phyloP scores from a whole-genome alignment of 139 green algal genomes.

The Tetradesmus lagerheimii region DNA sequence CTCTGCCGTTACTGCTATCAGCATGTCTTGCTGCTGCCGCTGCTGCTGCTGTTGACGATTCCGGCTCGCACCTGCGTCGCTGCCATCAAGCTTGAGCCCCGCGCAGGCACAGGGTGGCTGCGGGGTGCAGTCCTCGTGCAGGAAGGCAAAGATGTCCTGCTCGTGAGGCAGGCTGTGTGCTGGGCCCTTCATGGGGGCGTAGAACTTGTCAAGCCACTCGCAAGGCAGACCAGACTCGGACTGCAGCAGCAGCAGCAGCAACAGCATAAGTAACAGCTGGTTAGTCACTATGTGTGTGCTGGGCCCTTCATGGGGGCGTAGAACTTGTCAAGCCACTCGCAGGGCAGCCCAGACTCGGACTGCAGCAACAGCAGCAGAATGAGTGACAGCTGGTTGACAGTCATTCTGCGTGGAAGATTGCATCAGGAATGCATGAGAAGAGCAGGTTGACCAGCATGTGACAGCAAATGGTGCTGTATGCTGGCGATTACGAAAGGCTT shows the following conservation, averaged over 20 bases:
- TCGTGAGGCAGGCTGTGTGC: conserved; percentile 40
- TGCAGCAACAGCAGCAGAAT: conserved; percentile 12
- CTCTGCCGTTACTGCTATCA: too few relatives aligned
- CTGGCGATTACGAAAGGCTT: too few relatives aligned
- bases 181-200: neutral
- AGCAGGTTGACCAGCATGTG: neutral
- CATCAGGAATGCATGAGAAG: too few relatives aligned
- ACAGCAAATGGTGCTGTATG: too few relatives aligned
- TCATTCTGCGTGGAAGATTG: too few relatives aligned
- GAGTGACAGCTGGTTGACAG: neutral
- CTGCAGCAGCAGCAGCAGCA: neutral
- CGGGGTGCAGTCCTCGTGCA: conserved; percentile 48
- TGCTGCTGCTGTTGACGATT: neutral
- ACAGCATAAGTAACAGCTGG: neutral
- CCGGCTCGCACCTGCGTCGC: conserved; percentile 2
- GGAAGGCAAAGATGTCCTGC: conserved; percentile 40
- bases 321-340: conserved; percentile 43
- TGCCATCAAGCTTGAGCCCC: conserved; percentile 41
- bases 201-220: conserved; percentile 44
- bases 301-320: neutral
- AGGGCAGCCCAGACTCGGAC: conserved; percentile 24
- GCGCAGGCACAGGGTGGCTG: conserved; percentile 43
- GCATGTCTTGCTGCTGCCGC: too few relatives aligned
- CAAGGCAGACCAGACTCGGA: conserved; percentile 20
- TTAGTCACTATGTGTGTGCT: neutral